Percentiles rank a stretch among this genome's conserved stretches.
These are phyloP conservation scores for Trichaptum fuscoviolaceum DNA, from an alignment of 768 basidiomycete species.

Conservation along the genomic window DNA sequence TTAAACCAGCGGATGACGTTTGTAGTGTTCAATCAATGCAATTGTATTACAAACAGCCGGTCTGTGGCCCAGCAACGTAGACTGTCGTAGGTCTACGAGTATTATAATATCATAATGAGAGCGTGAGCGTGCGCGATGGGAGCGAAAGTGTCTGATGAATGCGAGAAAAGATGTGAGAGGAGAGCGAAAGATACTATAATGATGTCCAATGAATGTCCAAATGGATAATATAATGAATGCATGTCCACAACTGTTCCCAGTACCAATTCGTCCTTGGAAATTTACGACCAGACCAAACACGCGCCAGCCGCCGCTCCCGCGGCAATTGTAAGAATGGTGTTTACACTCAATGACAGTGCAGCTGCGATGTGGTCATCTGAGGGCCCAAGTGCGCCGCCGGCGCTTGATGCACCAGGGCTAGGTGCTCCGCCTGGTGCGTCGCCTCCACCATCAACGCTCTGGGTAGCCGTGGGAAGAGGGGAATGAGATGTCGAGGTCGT, in stretches of 20 bases:
- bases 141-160: background rate
- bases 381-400: slow-evolving; percentile 55
- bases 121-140: background rate
- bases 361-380: slow-evolving; percentile 60
- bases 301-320: slow-evolving; percentile 33
- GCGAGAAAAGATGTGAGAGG: background rate
- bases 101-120: background rate
- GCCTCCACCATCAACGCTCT: slow-evolving; percentile 50
- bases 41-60: background rate
- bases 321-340: slow-evolving; percentile 37
- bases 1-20: background rate
- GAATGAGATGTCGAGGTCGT: slow-evolving; percentile 33
- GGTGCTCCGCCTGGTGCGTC: slow-evolving; percentile 48
- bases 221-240: background rate
- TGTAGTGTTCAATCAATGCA: background rate
- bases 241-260: background rate
- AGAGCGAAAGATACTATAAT: background rate
- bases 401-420: slow-evolving; percentile 45
- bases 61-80: background rate
- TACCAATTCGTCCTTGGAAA: background rate
- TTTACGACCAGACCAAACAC: slow-evolving; percentile 14
- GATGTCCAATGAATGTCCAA: background rate
- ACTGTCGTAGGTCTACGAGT: background rate
- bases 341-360: slow-evolving; percentile 42
- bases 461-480: slow-evolving; percentile 57